Base-by-base conservation (phyloP, 176 grass and related monocot species). In the Oryza glumipatula region DNA sequence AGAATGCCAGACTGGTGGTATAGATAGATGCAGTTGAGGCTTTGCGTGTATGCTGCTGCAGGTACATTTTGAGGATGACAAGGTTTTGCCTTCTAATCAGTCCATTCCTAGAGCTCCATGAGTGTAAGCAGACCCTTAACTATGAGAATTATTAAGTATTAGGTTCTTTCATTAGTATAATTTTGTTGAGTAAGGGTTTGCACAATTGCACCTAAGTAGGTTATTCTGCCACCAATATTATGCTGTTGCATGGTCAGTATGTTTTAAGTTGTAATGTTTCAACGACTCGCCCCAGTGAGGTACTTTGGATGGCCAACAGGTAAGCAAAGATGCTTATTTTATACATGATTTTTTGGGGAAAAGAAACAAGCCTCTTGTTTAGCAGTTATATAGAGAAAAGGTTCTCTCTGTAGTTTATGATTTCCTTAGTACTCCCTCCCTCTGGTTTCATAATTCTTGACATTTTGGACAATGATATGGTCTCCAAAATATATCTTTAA, bases 61-160 rank as follows among this genome's bases (percentile, higher is more conserved):
- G 5, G 38, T 30, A 38, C 49, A 80, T 70, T 89, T 80, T 75
- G 87, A 80, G 63, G 49, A 75, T 80, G 22, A 74, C 76, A 69
- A 85, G 87, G 76, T 85, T 85, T 70, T 68, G 26, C 74, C 17
- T 66, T 35, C 32, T 82, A 21, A 19, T 26, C 22, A 76, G 67
- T 12, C 21, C n/a, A 76, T 16, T 84, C 47, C 70, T 77, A 54
- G 30, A 73, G 66, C 64, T 82, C 21, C 52, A 79, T 79, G 48
- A 80, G 66, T 41, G 46, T 84, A 11, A 28, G 54, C 54, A 66
- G 35, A 0, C n/a, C 69, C 14, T 80, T 80, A 74, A 66, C 44
- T 70, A 74, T 45, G 10, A 83, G 74, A 78, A 33, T 44, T 35
- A 44, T 22, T 30, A 14, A 45, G 68, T 83, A 73, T 22, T 28